Evolutionary conservation across 2,329 filamentous ascomycete genomes (phyloP), one percentile per base, ranked within the genome.

Genomic region (Trichoderma asperellum): DNA sequence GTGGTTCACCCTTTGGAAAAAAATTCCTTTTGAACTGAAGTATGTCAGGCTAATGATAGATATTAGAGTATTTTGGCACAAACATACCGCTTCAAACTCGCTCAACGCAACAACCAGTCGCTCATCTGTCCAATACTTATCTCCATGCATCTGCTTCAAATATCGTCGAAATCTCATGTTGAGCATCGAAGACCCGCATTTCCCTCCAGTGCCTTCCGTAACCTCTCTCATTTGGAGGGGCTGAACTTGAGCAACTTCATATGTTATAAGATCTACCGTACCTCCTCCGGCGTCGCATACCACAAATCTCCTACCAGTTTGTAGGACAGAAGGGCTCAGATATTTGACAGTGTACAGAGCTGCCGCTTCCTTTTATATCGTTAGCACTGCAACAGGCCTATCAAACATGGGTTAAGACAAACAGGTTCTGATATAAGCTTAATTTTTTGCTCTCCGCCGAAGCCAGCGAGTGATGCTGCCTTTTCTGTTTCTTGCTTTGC

Each of bases 201-300:
- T 79, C 5, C 81, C 83, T 16, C 85, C 85, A 11, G 82, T 83
- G 1, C 84, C 84, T 37, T 81, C 80, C 4, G 82, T 82, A 16
- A 83, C 82, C 74, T 87, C 85, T 68, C 80, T 78, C n/a, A 87
- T 77, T 69, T 83, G 79, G 7, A 86, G 76, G 18, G 79, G 78
- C 2, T 81, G 76, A 4, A 84, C 73, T 11, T 77, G 76, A 2
- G 76, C 80, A 49, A 87, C 81, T 68, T 83, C 81, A 71, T 87
- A 87, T 7, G 83, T 84, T 69, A 87, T 86, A 24, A 87, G 76
- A 73, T 87, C 85, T 1, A 85, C 84, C 1, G 84, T 86, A 29
- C 85, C 85, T 40, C 85, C 85, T 12, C 85, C 85, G 24, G 85
- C 85, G 72, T 87, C 85, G 49, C 85, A 85, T 2, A 87, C 81